Percentiles rank a stretch among this genome's conserved stretches.
phyloP scores from a whole-genome alignment of 148 eudicot species.

The Tetragonia tetragonoides region DNA sequence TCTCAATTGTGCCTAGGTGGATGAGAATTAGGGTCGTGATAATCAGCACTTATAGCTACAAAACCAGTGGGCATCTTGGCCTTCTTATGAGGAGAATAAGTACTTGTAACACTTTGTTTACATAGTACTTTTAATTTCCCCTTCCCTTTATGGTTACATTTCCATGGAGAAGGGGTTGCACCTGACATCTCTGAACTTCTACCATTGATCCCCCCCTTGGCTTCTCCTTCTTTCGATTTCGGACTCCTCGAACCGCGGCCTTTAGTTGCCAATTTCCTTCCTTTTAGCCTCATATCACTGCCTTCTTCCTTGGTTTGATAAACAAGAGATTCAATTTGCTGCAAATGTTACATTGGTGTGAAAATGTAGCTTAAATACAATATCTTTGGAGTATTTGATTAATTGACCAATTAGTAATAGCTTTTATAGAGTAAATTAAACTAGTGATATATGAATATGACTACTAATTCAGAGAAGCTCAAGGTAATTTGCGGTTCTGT shows the following conservation, averaged over 20 bases:
- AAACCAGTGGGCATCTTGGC: slow-evolving; percentile 21
- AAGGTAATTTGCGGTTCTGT: too few species aligned
- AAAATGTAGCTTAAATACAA: too few species aligned
- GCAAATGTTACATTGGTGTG: neutral
- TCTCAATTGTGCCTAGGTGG: slow-evolving; percentile 39
- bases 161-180: slow-evolving; percentile 28
- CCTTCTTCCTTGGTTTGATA: neutral
- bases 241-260: neutral
- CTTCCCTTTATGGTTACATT: slow-evolving; percentile 21
- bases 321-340: neutral
- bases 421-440: too few species aligned
- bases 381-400: too few species aligned
- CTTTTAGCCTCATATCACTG: slow-evolving; percentile 13
- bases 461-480: too few species aligned
- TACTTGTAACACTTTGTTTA: slow-evolving; percentile 19
- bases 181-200: slow-evolving; percentile 23
- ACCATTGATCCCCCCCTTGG: neutral
- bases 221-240: neutral
- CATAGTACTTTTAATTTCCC: slow-evolving; percentile 19
- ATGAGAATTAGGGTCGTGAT: slow-evolving; percentile 33
- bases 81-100: slow-evolving; percentile 12
- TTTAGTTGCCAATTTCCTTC: slow-evolving; percentile 14
- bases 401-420: too few species aligned
- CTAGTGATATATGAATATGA: too few species aligned
- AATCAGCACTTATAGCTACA: slow-evolving; percentile 41